phyloP scores from a whole-genome alignment of 1,139 yeast species.

The Diutina mesorugosa region DNA sequence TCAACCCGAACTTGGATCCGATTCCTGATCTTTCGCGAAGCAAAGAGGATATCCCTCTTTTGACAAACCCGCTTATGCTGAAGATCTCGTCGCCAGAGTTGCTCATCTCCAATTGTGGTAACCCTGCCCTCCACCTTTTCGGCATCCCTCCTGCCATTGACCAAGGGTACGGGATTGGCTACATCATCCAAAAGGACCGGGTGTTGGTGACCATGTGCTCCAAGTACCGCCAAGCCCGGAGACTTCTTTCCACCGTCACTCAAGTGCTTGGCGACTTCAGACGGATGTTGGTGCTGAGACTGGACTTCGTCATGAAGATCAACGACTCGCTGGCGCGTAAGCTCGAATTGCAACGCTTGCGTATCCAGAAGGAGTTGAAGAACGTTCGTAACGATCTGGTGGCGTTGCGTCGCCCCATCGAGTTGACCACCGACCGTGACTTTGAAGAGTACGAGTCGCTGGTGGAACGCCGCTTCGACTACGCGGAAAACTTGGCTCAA shows the following conservation, averaged over 20 bases:
- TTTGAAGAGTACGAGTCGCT: neutral
- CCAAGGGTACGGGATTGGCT: constrained; percentile 69
- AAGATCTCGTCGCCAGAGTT: constrained; percentile 29
- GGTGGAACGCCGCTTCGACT: neutral
- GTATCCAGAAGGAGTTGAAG: constrained; percentile 25
- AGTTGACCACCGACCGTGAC: constrained; percentile 12
- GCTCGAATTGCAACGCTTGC: constrained; percentile 20
- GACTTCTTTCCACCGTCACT: constrained; percentile 51
- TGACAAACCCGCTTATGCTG: constrained; percentile 43
- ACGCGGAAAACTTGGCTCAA: constrained; percentile 2
- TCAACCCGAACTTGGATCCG: constrained; percentile 17
- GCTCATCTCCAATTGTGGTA: constrained; percentile 54
- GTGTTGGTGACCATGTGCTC: constrained; percentile 53
- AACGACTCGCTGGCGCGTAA: constrained; percentile 24
- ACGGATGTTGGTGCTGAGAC: constrained; percentile 26
- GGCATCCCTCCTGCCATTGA: constrained; percentile 69
- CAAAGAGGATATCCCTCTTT: constrained; percentile 35
- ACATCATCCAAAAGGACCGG: constrained; percentile 53
- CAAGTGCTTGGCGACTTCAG: constrained; percentile 47
- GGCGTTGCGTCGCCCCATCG: constrained; percentile 25
- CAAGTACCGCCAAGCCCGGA: constrained; percentile 60
- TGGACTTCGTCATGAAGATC: constrained; percentile 20
- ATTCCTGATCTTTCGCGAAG: constrained; percentile 16
- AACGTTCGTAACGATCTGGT: constrained; percentile 16
- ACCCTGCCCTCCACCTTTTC: constrained; percentile 59